Evolutionary conservation across 345 rosid species (phyloP).

Genomic region (Erodium maritimum): DNA sequence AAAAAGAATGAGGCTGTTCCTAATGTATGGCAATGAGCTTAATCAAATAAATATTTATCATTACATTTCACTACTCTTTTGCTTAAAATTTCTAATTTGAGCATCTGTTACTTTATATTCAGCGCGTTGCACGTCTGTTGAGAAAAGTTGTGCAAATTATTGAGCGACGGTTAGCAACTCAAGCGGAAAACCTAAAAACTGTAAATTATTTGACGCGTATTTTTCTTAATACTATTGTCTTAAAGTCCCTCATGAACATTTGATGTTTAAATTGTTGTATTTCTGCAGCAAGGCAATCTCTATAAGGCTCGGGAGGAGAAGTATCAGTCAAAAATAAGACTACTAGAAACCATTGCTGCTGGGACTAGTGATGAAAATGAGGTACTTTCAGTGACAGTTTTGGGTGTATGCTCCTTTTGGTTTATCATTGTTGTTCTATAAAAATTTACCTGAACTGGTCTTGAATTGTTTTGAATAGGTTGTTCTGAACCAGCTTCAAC

Average conservation of each 20-base stretch:
- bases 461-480: background rate
- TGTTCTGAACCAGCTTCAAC: slow-evolving; percentile 2
- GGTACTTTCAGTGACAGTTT: slow-evolving; percentile 27
- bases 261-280: slow-evolving; percentile 14
- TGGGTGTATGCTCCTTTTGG: slow-evolving; percentile 10
- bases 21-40: slow-evolving; percentile 44
- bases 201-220: slow-evolving; percentile 27
- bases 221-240: slow-evolving; percentile 11
- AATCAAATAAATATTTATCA: slow-evolving; percentile 5
- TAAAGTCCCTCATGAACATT: slow-evolving; percentile 10
- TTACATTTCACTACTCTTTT: slow-evolving; percentile 4
- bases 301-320: slow-evolving; percentile 57
- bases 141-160: slow-evolving; percentile 52
- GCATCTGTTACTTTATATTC: slow-evolving; percentile 7
- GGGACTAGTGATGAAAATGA: slow-evolving; percentile 68
- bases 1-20: slow-evolving; percentile 55
- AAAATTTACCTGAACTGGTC: slow-evolving; percentile 3
- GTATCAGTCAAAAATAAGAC: slow-evolving; percentile 59
- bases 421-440: slow-evolving; percentile 1
- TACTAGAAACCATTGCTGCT: slow-evolving; percentile 62
- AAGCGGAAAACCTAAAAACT: slow-evolving; percentile 56
- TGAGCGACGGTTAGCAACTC: slow-evolving; percentile 61
- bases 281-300: slow-evolving; percentile 64
- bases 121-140: slow-evolving; percentile 48
- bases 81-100: slow-evolving; percentile 8